A percentile compares a stretch with the other conserved stretches of the same genome.
Conservation (phyloP, 805 yeast genomes). For the Naumovozyma castellii region DNA sequence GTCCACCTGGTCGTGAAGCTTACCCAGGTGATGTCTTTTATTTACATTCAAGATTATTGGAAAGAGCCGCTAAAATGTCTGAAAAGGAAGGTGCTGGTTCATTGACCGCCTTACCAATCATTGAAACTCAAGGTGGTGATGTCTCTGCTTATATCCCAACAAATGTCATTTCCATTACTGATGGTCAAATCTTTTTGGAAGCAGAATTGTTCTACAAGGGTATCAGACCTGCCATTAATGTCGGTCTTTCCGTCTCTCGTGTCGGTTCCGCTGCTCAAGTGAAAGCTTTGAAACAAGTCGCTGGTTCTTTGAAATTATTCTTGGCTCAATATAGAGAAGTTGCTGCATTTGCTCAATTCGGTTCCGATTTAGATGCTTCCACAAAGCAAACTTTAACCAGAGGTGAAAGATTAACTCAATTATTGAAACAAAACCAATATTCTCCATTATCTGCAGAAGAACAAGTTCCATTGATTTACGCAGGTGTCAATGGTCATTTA, state of each 20-base stretch:
- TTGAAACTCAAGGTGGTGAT: constrained; percentile 99
- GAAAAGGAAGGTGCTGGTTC: constrained; percentile 87
- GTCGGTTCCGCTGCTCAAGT: constrained; percentile 99
- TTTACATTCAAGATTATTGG: constrained; percentile 89
- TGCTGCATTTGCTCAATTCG: constrained; percentile 99
- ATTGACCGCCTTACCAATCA: constrained; percentile 89
- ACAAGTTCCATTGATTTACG: constrained; percentile 96
- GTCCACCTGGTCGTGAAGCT: constrained; percentile 96
- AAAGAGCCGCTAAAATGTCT: constrained; percentile 96
- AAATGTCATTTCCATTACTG: constrained; percentile 94
- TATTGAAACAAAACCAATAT: constrained; percentile 96
- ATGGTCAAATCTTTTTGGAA: constrained; percentile 97
- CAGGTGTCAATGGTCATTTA: constrained; percentile 99
- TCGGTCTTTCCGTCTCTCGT: constrained; percentile 99
- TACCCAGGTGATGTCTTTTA: constrained; percentile 96
- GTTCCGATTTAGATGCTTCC: constrained; percentile 99
- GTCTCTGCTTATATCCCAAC: constrained; percentile 97
- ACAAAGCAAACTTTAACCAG: constrained; percentile 97
- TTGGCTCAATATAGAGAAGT: constrained; percentile 99
- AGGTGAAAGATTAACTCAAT: constrained; percentile 99
- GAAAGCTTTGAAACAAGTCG: constrained; percentile 99
- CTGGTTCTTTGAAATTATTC: constrained; percentile 99
- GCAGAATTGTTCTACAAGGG: constrained; percentile 99
- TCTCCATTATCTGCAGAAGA: constrained; percentile 96
- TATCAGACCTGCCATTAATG: constrained; percentile 99